Base-by-base conservation (phyloP, 768 basidiomycete species). In the Brasilioporus rufonigricans region DNA sequence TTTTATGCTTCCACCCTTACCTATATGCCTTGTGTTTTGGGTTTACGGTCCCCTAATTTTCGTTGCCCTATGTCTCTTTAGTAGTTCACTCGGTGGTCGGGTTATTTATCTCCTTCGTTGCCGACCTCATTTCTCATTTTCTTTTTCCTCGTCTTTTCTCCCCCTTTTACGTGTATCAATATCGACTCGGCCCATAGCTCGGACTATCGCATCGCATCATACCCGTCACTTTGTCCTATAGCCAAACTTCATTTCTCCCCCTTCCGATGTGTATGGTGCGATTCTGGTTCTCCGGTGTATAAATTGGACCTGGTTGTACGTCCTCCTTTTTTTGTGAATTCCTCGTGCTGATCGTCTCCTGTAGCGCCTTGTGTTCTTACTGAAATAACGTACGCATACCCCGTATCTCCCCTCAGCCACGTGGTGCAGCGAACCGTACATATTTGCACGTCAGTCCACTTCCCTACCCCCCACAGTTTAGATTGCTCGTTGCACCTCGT, bases 201-300 rank as follows among this genome's bases (percentile, higher is more conserved):
- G 68, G 65, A 69, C 62, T 69, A 55, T 71, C 69, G 24, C 60
- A 59, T 71, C 69, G 63, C 71, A 65, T 69, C 71, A 65, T 66
- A 65, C 63, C 55, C 58, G 35, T 56, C 57, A 52, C 16, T 24
- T 57, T 70, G 66, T 70, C 59, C 57, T 62, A 62, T 68, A 68
- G 41, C 14, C 58, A 53, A 19, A 29, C 43, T 41, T 27, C 27
- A 16, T 51, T 19, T 53, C 39, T 48, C 8, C 9, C 41, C 41
- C 55, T 59, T n/a, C 40, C 23, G 60, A 63, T 59, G 70, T 72
- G 61, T 59, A 71, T 71, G 69, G 48, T 70, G 70, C 66, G 69
- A 64, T 68, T 31, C 44, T 65, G 68, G 55, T 70, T 66, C 60
- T 70, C 68, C 59, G 64, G 47, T 62, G 60, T 70, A 52, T 58